phyloP scores from a whole-genome alignment of 345 rosid species.

The Populus tremula region DNA sequence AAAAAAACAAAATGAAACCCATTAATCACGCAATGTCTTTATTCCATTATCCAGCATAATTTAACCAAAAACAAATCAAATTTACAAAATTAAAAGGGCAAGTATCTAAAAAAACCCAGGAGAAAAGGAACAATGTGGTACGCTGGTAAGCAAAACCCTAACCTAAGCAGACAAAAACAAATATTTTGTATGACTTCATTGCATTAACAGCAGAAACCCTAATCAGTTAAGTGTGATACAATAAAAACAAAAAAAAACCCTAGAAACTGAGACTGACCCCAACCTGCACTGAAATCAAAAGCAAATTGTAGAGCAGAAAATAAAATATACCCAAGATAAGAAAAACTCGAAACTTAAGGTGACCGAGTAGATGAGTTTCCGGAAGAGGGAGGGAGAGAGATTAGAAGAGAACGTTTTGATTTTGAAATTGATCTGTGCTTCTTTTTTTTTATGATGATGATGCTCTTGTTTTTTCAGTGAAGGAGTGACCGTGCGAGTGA shows the following conservation, averaged over 20 bases:
- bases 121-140: not conserved
- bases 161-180: not conserved
- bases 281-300: not conserved
- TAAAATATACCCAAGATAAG: not conserved
- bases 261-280: not conserved
- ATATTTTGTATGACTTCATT: not conserved
- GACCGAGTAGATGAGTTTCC: too few species aligned
- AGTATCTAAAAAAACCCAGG: not conserved
- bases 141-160: not conserved
- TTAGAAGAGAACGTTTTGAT: not conserved
- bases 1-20: not conserved
- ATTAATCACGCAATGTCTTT: not conserved
- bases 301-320: not conserved
- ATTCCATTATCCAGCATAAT: not conserved
- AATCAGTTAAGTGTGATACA: not conserved
- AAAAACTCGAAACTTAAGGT: not conserved
- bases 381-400: not conserved
- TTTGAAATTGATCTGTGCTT: not conserved
- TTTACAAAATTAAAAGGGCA: not conserved
- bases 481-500: too few species aligned
- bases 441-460: not conserved
- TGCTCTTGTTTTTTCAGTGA: too few species aligned
- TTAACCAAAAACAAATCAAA: not conserved
- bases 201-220: constrained; percentile 4
- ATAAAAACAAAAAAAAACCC: not conserved